Evolutionary conservation across 2,329 filamentous ascomycete genomes (phyloP).

Genomic region (Cadophora sp.): DNA sequence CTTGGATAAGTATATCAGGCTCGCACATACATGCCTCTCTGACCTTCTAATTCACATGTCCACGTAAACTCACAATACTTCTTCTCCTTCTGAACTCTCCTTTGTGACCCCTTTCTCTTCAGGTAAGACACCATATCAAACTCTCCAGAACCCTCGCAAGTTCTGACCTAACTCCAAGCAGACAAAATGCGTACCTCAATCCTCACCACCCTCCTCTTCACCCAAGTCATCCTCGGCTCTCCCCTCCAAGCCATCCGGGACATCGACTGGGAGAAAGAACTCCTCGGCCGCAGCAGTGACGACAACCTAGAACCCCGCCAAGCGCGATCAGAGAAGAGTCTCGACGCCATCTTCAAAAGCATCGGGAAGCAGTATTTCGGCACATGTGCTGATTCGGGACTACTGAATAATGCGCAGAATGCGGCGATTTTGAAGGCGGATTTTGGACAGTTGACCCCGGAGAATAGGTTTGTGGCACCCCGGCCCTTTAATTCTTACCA

Average conservation of each 20-base stretch:
- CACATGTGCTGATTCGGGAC: constrained; percentile 60
- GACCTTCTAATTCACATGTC: neutral
- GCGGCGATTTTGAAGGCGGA: constrained; percentile 63
- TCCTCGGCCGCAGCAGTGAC: constrained; percentile 21
- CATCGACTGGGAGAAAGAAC: constrained; percentile 33
- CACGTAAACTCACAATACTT: neutral
- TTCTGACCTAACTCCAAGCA: neutral
- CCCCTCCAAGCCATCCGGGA: constrained; percentile 19
- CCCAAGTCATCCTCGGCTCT: constrained; percentile 24
- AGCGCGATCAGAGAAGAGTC: constrained; percentile 48
- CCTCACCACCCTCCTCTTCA: constrained; percentile 21
- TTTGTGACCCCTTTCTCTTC: neutral
- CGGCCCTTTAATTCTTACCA: neutral
- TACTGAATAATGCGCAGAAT: constrained; percentile 56
- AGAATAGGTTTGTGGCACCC: constrained; percentile 63
- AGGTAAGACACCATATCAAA: neutral
- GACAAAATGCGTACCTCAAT: constrained; percentile 28
- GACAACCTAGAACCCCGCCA: constrained; percentile 13
- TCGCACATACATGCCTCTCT: neutral
- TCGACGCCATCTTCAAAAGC: constrained; percentile 63
- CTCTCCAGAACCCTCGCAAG: neutral
- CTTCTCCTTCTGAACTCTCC: neutral
- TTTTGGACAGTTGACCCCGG: constrained; percentile 71
- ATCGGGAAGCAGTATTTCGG: constrained; percentile 73
- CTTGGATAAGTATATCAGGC: constrained; percentile 11